A percentile compares a stretch with the other conserved stretches of the same genome.
These are phyloP conservation scores for Monilinia fructigena DNA, from an alignment of 2,329 filamentous ascomycete genomes.

Conservation along the genomic window DNA sequence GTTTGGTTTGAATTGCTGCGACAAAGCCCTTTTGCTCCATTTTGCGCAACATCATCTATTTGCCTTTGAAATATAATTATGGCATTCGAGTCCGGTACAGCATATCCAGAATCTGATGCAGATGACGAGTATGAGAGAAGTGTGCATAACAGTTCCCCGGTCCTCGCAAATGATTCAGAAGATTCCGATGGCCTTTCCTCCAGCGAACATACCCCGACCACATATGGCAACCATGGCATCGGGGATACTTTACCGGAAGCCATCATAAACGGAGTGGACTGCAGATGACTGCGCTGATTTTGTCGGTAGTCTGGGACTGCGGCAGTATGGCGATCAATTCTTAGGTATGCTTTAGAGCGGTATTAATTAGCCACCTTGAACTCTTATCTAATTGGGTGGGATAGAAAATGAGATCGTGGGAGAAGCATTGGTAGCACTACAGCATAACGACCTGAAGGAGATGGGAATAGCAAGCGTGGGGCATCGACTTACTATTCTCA, in stretches of 20 bases:
- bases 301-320: constrained; percentile 72
- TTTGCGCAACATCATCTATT: constrained; percentile 17
- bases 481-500: constrained; percentile 90
- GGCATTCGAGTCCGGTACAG: constrained; percentile 64
- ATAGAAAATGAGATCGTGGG: constrained; percentile 92
- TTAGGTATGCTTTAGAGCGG: constrained; percentile 59
- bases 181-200: constrained; percentile 68
- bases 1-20: constrained; percentile 22
- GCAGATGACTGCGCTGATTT: constrained; percentile 90
- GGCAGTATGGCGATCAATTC: constrained; percentile 80
- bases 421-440: constrained; percentile 82
- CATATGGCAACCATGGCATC: constrained; percentile 65
- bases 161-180: constrained; percentile 63
- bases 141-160: constrained; percentile 65
- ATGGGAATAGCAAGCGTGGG: constrained; percentile 93
- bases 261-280: constrained; percentile 74
- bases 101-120: constrained; percentile 76
- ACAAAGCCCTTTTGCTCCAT: constrained; percentile 20
- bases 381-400: constrained; percentile 25
- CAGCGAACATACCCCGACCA: constrained; percentile 74
- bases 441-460: constrained; percentile 91
- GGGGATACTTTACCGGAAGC: constrained; percentile 69
- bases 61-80: constrained; percentile 31
- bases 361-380: neutral
- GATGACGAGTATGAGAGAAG: constrained; percentile 82